Base-by-base conservation (phyloP, 352 stramenopile species). In the Globisporangium abappressorium region DNA sequence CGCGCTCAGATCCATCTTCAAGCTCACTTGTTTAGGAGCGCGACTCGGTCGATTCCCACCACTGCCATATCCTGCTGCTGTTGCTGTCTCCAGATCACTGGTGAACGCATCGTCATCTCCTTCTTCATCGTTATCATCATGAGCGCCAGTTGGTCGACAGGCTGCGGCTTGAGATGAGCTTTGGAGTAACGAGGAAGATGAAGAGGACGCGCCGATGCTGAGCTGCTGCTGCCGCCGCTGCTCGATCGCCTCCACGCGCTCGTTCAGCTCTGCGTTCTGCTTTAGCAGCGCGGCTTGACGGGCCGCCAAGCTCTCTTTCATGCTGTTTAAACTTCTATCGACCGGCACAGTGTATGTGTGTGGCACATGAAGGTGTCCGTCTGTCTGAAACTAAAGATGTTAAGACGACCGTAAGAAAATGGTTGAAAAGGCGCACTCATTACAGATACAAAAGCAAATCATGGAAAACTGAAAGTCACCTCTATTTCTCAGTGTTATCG, bases 161-260 rank as follows among this genome's bases (percentile, higher is more conserved):
- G 1, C 18, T 20, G 28, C 2, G 8, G 18, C 54, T 26, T 43
- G 28, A 60, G 54, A 28, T 18, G 58, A 26, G 53, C 12, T 30
- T 1, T 26, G 70, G 65, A 15, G 56, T 33, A 36, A 6, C n/a
- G 33, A 61, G 0, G 28, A n/a, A 20, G 55, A 70, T 60, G 38
- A 69, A 53, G 22, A 65, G 41, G 49, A 70, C 26, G 46, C 70
- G 0, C n/a, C 33, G 24, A 57, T 62, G 26, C 53, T 61, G 20
- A 81, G 63, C 66, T 89, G 79, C 65, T 85, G 78, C 69, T 85
- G 78, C 14, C 77, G 76, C 46, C 78, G 80, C 46, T 87, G 78
- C 57, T 92, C 81, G 53, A 90, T 89, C 14, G 81, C 81, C 62
- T 87, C 81, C 1, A 92, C 83, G 34, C 82, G 75, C 54, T 89